A percentile compares a stretch with the other conserved stretches of the same genome.
Conservation (phyloP, 2,329 filamentous ascomycete species). For the Davidsoniella eucalypti region DNA sequence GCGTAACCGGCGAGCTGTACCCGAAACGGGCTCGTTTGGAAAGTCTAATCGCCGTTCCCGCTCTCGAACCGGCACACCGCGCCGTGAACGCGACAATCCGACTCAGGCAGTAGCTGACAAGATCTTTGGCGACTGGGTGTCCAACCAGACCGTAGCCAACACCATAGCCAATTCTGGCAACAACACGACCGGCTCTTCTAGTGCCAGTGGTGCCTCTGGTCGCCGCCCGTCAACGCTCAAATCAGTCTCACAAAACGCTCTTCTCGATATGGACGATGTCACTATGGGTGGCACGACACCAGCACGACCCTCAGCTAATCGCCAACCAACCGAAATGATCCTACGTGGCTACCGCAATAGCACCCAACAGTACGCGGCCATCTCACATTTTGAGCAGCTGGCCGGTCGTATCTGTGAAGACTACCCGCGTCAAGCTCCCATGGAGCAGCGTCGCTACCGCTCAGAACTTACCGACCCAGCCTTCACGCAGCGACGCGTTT, state of each 20-base stretch:
- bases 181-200: conserved; percentile 14
- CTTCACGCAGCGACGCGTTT: conserved; percentile 43
- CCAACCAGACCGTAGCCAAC: conserved; percentile 25
- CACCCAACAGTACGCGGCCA: conserved; percentile 64
- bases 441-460: conserved; percentile 53
- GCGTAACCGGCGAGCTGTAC: conserved; percentile 35
- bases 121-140: conserved; percentile 43
- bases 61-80: conserved; percentile 42
- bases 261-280: conserved; percentile 5
- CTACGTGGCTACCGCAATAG: conserved; percentile 60
- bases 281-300: conserved; percentile 21
- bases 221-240: conserved; percentile 10
- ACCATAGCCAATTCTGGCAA: conserved; percentile 18
- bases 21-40: conserved; percentile 48
- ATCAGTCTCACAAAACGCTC: conserved; percentile 18
- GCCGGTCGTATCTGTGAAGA: conserved; percentile 83
- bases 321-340: conserved; percentile 54
- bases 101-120: conserved; percentile 45
- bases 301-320: conserved; percentile 20
- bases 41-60: conserved; percentile 49
- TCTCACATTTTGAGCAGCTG: conserved; percentile 75
- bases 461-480: conserved; percentile 58
- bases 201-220: conserved; percentile 9
- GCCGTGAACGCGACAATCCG: conserved; percentile 40
- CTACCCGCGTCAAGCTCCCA: conserved; percentile 72